Percentiles rank a stretch among this genome's conserved stretches.
phyloP scores from a whole-genome alignment of 2,329 filamentous ascomycete species.

The Microsporum audouinii region DNA sequence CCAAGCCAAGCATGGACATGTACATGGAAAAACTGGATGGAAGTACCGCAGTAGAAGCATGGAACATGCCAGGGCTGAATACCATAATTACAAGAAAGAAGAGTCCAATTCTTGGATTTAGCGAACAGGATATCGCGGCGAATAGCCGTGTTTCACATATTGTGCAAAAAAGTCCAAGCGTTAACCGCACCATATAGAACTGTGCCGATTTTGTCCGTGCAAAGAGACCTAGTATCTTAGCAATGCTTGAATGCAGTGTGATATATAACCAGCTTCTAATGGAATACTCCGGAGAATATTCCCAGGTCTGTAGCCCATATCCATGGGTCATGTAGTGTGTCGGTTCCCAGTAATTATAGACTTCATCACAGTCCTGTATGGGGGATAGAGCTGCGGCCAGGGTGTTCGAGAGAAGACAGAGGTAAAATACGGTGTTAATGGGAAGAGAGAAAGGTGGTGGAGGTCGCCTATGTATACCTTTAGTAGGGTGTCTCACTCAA shows the following conservation, averaged over 20 bases:
- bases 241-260: constrained; percentile 61
- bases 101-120: constrained; percentile 74
- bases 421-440: constrained; percentile 65
- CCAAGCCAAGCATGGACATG: constrained; percentile 69
- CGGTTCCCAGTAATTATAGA: constrained; percentile 98
- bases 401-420: constrained; percentile 62
- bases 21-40: constrained; percentile 98
- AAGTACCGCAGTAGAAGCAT: constrained; percentile 74
- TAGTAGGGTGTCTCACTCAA: background rate
- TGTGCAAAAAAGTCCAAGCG: constrained; percentile 65
- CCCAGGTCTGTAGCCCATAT: constrained; percentile 94
- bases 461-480: constrained; percentile 15
- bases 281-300: constrained; percentile 89
- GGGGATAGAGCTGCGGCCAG: constrained; percentile 72
- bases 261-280: constrained; percentile 95
- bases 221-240: constrained; percentile 52
- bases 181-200: constrained; percentile 76
- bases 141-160: constrained; percentile 73
- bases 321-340: constrained; percentile 87
- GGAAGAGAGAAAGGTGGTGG: constrained; percentile 50
- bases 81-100: constrained; percentile 69
- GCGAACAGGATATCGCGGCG: constrained; percentile 59
- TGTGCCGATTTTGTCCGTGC: constrained; percentile 44
- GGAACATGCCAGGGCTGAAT: constrained; percentile 83
- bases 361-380: constrained; percentile 96